phyloP scores from a whole-genome alignment of 169 alveolate species.

The Plasmodium vinckei region DNA sequence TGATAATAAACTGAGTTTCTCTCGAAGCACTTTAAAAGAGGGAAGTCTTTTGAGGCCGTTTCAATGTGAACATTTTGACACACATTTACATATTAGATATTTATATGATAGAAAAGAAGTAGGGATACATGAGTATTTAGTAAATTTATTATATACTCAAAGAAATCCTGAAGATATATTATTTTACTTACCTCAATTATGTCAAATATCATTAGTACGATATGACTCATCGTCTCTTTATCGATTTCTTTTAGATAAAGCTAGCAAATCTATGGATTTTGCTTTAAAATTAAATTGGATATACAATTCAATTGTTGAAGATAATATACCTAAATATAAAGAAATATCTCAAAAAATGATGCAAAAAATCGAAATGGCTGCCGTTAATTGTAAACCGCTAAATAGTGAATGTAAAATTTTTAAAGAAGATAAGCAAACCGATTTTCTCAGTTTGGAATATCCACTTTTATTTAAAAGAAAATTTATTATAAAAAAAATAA shows the following conservation, averaged over 20 bases:
- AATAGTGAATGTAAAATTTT: conserved; percentile 24
- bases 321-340: conserved; percentile 80
- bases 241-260: conserved; percentile 88
- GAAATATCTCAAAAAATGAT: conserved; percentile 89
- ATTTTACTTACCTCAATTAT: conserved; percentile 89
- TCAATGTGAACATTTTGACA: conserved; percentile 92
- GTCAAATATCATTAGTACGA: conserved; percentile 82
- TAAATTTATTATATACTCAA: conserved; percentile 89
- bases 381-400: conserved; percentile 89
- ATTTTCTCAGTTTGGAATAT: conserved; percentile 74
- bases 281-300: conserved; percentile 92
- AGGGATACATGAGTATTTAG: conserved; percentile 93
- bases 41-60: conserved; percentile 90
- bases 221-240: conserved; percentile 86
- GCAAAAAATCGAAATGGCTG: conserved; percentile 94
- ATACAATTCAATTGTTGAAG: conserved; percentile 89
- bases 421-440: conserved; percentile 36
- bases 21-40: conserved; percentile 74
- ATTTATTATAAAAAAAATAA: conserved; percentile 60
- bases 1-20: neutral
- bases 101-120: conserved; percentile 89
- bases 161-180: conserved; percentile 86
- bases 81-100: conserved; percentile 90
- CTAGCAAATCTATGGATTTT: conserved; percentile 90
- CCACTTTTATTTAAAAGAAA: conserved; percentile 82